Base-by-base conservation (phyloP, 2,329 filamentous ascomycete species). In the Boeremia exigua region DNA sequence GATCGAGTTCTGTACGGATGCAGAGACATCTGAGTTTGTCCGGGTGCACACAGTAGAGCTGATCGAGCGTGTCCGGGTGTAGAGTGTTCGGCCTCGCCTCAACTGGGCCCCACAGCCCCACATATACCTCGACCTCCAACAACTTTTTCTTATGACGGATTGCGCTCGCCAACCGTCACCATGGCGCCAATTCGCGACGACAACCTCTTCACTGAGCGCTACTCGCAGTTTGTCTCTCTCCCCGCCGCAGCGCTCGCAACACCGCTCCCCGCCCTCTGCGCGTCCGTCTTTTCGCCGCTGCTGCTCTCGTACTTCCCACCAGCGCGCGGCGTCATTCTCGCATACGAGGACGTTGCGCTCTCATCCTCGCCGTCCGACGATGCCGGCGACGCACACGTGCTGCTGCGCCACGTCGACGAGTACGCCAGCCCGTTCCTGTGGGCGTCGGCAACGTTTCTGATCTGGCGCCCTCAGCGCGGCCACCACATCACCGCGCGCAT, bases 381-480 rank as follows among this genome's bases (percentile, higher is more conserved):
- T 10, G 11, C 39, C 17, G 17, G 9, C 6, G 17, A 34, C 7
- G 32, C 23, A 1, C 3, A 29, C 1, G 48, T 56, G 12, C n/a
- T 73, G 3, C 58, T 68, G 4, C 59, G 47, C 30, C 66, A 71
- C 29, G 60, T 74, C 29, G 71, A 75, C 76, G 95, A 98, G 77
- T 96, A 93, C 71, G 91, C 90, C 7, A 91, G 92, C 23, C 88
- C 88, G 19, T 97, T 90, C 70, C 86, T 91, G 43, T 98, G 94
- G 88, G 84, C 96, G 19, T 96, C 92, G 0, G 92, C 89, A 1
- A 92, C 96, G 19, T 89, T 96, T 59, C 82, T 96, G 39, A 79
- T 98, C 15, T 96, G 96, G 73, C 84, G 89, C 29, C 94, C 95
- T 0, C 81, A 83, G 48, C 84, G 85, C 40, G 90, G 91, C 32